Evolutionary conservation across 139 green algal species (phyloP).

Genomic region (Volvox reticuliferus): DNA sequence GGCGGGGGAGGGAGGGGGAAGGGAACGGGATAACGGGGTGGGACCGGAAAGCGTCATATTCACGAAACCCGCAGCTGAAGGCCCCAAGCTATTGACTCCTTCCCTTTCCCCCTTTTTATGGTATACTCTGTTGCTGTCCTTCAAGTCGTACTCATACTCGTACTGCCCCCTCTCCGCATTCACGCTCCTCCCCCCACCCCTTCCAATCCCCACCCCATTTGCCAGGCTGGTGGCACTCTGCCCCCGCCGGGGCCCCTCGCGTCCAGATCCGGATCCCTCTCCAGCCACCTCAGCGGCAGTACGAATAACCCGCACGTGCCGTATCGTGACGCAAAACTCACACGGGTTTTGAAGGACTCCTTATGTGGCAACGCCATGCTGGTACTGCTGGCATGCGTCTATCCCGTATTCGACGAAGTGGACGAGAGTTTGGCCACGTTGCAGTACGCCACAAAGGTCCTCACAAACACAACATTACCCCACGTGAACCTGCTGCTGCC

Average conservation of each 20-base stretch:
- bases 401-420: constrained; percentile 53
- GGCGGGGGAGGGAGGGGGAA: too few relatives aligned
- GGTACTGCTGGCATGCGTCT: constrained; percentile 58
- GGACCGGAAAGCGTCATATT: neutral
- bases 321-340: constrained; percentile 76
- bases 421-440: constrained; percentile 65
- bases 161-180: neutral
- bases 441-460: constrained; percentile 54
- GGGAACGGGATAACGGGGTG: neutral
- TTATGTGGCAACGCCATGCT: constrained; percentile 60
- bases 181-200: neutral
- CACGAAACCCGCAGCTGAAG: neutral
- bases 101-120: neutral
- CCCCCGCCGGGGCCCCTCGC: neutral
- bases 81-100: too few relatives aligned
- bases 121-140: neutral
- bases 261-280: neutral
- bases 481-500: constrained; percentile 50
- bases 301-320: constrained; percentile 60
- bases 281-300: neutral
- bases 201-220: neutral
- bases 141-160: neutral
- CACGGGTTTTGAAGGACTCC: constrained; percentile 67
- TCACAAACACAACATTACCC: neutral
- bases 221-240: neutral